Conservation (phyloP, 2,329 filamentous ascomycete species). For the Colletotrichum neosansevieriae region DNA sequence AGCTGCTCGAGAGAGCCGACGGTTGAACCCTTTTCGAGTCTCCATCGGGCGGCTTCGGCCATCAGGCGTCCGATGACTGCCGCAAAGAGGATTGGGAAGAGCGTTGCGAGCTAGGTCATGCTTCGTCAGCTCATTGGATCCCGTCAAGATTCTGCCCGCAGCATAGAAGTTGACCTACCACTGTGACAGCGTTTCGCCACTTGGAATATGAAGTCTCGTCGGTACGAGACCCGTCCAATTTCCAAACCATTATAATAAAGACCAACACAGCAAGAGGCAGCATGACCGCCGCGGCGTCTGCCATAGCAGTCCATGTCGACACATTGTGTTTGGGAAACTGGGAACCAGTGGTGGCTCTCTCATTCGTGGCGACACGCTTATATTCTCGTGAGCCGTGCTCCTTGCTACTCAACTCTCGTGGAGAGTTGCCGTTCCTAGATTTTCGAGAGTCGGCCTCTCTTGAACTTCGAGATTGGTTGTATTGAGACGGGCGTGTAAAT, state of each 20-base stretch:
- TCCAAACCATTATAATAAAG: constrained; percentile 5
- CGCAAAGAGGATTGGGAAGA: constrained; percentile 49
- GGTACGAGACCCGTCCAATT: background rate
- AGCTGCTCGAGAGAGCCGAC: constrained; percentile 46
- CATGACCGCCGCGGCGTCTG: constrained; percentile 1
- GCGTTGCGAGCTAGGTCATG: constrained; percentile 35
- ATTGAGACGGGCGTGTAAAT: background rate
- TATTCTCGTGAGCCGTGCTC: background rate
- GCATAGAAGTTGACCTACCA: background rate
- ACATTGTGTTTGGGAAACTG: background rate
- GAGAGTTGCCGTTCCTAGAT: background rate
- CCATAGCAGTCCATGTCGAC: constrained; percentile 1
- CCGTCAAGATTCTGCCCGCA: no score
- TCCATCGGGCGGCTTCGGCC: constrained; percentile 44
- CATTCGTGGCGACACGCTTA: background rate
- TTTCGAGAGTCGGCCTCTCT: background rate
- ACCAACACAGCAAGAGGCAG: background rate
- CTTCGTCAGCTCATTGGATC: no score
- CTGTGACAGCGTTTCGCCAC: constrained; percentile 7
- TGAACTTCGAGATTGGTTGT: background rate
- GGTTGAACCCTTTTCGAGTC: constrained; percentile 45
- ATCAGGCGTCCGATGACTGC: constrained; percentile 45
- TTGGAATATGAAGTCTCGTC: background rate
- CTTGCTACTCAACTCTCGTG: background rate
- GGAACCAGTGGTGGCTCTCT: background rate